Base-by-base conservation (phyloP, 306 rosid genomes). In the Medicago arabica region DNA sequence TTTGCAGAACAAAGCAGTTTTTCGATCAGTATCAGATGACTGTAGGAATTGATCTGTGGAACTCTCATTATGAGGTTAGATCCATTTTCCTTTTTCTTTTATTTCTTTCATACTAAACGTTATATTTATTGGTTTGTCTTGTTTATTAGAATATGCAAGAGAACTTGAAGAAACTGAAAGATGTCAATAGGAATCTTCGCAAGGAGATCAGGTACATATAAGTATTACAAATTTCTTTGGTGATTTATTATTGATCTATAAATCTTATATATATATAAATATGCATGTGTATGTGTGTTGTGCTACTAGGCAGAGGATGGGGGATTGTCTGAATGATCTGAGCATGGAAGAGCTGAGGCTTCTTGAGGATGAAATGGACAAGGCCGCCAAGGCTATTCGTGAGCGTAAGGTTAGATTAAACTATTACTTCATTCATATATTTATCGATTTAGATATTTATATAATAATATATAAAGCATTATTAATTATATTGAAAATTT, bases 1-100 rank as follows among this genome's bases (percentile, higher is more conserved):
- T n/a, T n/a, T 18, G 3, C 34, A 92, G 96, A 70, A 90, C 96
- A 21, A 95, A 92, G 87, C 86, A 92, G 67, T 50, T 95, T 8
- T 83, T 83, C 62, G 98, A 95, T 84, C 83, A 84, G 81, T 95
- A 88, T 75, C 96, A 87, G 83, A 85, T 78, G 82, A 75, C 83
- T 15, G 47, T 36, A 2, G 91, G 87, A 55, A 69, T 51, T 16
- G 97, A 92, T 83, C 79, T 95, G 0, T 95, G 98, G 98, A 89
- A 57, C 76, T 71, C 97, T 9, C 96, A 90, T 70, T 92, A 86
- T 72, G 91, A 88, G 95, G 98, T 94, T 12, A 34, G 75, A 50
- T 53, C 39, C 67, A 14, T 8, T 65, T 39, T 38, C 3, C 2
- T 9, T 0, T 4, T 65, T 34, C 2, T n/a, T 6, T 19, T 11